These are phyloP conservation scores for Fusarium chlamydosporum DNA, from an alignment of 2,329 filamentous ascomycete species.

Conservation along the genomic window DNA sequence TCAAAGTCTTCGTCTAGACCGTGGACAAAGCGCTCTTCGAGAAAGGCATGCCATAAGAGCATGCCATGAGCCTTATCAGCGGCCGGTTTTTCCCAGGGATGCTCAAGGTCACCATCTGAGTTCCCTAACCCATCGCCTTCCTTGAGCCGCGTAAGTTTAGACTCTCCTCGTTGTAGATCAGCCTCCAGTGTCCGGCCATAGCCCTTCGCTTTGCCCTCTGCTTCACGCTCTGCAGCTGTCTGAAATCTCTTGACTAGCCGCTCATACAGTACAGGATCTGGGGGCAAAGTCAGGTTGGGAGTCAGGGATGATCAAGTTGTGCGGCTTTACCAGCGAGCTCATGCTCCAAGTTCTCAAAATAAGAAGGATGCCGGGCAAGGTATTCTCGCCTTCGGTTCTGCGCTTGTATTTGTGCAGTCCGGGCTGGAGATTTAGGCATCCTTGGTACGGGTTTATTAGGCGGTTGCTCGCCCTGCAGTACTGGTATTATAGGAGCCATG, in stretches of 20 bases:
- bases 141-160: slow-evolving; percentile 73
- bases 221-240: slow-evolving; percentile 78
- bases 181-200: slow-evolving; percentile 85
- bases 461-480: slow-evolving; percentile 8
- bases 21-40: slow-evolving; percentile 79
- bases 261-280: slow-evolving; percentile 86
- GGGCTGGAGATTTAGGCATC: slow-evolving; percentile 59
- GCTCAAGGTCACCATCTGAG: slow-evolving; percentile 55
- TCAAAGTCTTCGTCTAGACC: slow-evolving; percentile 85
- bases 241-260: slow-evolving; percentile 83
- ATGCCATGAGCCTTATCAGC: slow-evolving; percentile 73
- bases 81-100: slow-evolving; percentile 52
- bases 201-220: slow-evolving; percentile 79
- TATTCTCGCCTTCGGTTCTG: slow-evolving; percentile 86
- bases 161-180: slow-evolving; percentile 81
- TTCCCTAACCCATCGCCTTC: slow-evolving; percentile 25
- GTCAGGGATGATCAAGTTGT: neutral
- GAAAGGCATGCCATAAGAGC: slow-evolving; percentile 77
- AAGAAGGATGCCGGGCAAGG: slow-evolving; percentile 78
- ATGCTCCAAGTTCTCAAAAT: slow-evolving; percentile 72
- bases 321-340: slow-evolving; percentile 64
- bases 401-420: slow-evolving; percentile 65
- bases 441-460: slow-evolving; percentile 61
- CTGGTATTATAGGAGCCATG: slow-evolving; percentile 40
- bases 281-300: slow-evolving; percentile 23